These are phyloP conservation scores for Raphanus raphanistrum DNA, from an alignment of 345 rosid species.

Conservation along the genomic window DNA sequence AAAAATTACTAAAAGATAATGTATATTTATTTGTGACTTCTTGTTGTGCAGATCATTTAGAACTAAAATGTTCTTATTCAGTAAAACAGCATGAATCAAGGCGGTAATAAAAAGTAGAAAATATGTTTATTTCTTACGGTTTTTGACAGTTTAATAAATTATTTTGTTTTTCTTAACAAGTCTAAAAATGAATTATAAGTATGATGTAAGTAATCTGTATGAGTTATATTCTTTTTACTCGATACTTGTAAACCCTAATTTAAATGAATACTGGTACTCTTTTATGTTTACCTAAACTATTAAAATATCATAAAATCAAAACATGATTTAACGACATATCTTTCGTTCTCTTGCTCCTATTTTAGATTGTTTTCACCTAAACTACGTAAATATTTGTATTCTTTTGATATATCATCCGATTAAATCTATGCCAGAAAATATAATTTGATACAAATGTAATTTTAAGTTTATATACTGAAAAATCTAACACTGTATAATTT, in stretches of 20 bases:
- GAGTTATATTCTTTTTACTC: background rate
- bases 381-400: background rate
- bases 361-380: background rate
- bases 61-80: slow-evolving; percentile 15
- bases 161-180: too few relatives aligned
- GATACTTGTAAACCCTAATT: background rate
- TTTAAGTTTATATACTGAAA: background rate
- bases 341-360: background rate
- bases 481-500: background rate
- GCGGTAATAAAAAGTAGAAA: background rate
- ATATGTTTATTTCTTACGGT: background rate
- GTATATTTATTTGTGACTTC: slow-evolving; percentile 5
- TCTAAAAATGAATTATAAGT: too few relatives aligned
- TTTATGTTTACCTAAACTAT: background rate
- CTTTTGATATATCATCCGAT: background rate
- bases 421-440: background rate
- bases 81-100: background rate
- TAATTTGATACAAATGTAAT: background rate
- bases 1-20: background rate
- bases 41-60: slow-evolving; percentile 19
- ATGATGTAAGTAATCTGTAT: background rate
- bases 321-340: background rate
- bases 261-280: background rate
- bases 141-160: background rate
- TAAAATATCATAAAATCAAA: too few relatives aligned